Evolutionary conservation across 108 stramenopile species (phyloP).

Genomic region (Conticribra weissflogii): DNA sequence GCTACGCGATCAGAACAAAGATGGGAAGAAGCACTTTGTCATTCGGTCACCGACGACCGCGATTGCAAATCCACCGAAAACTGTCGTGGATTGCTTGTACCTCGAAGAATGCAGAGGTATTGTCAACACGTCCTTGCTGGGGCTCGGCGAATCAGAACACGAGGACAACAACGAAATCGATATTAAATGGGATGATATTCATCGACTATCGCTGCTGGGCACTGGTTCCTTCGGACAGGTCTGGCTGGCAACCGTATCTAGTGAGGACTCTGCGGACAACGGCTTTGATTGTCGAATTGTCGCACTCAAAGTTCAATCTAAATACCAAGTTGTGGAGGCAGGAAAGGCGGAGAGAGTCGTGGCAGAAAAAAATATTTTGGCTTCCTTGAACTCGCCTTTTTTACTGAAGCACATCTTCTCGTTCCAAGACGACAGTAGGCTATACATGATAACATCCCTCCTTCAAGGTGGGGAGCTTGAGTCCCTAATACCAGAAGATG

Average conservation of each 20-base stretch:
- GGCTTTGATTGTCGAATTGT: conserved; percentile 1
- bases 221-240: conserved; percentile 29
- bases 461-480: conserved; percentile 65
- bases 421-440: conserved; percentile 60
- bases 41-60: conserved; percentile 30
- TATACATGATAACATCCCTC: conserved; percentile 81
- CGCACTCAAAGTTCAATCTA: conserved; percentile 24
- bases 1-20: conserved; percentile 53
- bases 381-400: conserved; percentile 64
- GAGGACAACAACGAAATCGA: conserved; percentile 13
- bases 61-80: conserved; percentile 9
- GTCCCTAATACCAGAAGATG: conserved; percentile 18
- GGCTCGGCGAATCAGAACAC: conserved; percentile 30
- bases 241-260: conserved; percentile 25
- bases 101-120: conserved; percentile 16
- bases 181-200: conserved; percentile 8
- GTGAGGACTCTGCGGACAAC: background rate
- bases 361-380: conserved; percentile 64
- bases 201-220: conserved; percentile 16
- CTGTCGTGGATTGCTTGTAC: conserved; percentile 19
- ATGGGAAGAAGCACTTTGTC: conserved; percentile 16
- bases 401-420: conserved; percentile 56
- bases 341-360: conserved; percentile 13
- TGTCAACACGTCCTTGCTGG: conserved; percentile 21
- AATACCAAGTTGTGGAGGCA: conserved; percentile 15